Base-by-base conservation (phyloP, 176 grass and related monocot species). In the Pontederia paniculata region DNA sequence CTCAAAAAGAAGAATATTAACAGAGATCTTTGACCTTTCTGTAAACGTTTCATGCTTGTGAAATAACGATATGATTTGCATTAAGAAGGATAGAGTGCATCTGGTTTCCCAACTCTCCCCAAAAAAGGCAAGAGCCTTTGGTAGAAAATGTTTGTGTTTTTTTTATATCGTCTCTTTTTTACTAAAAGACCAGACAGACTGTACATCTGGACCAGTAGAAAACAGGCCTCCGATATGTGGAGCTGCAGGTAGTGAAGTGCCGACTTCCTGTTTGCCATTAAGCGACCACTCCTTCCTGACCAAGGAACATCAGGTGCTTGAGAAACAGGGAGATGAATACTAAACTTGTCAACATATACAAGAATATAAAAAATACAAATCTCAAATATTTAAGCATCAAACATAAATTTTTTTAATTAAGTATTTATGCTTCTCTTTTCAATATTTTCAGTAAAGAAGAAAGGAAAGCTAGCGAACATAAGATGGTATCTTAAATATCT, bases 141-240 rank as follows among this genome's bases (percentile, higher is more conserved):
- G 10, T n/a, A n/a, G n/a, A n/a, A n/a, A n/a, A n/a, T n/a, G 43
- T 58, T 56, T 70, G 52, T 49, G 23, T n/a, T n/a, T n/a, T 57
- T 63, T 70, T 76, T 68, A 83, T 69, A 69, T 50, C 20, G 76
- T 76, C 43, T 78, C 79, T 42, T 71, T 76, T 74, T 86, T 52
- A 86, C 85, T 70, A 69, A 86, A 83, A 3, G 82, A 86, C 85
- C 85, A 96, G 44, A 83, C 59, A 52, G 90, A 83, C 52, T 86
- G 79, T 69, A 81, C 61, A 81, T 79, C 85, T 25, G 79, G 76
- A 70, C 80, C 80, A 19, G 85, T 31, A 41, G 85, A 76, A 76
- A 86, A 96, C 60, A 89, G 69, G 60, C 76, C 71, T 41, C 70
- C 73, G 16, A 65, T 62, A 31, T 73, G 70, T 12, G 70, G 70